Evolutionary conservation across 2,329 filamentous ascomycete genomes (phyloP), one percentile per base, ranked within the genome.

Genomic region (Colletotrichum limetticola): DNA sequence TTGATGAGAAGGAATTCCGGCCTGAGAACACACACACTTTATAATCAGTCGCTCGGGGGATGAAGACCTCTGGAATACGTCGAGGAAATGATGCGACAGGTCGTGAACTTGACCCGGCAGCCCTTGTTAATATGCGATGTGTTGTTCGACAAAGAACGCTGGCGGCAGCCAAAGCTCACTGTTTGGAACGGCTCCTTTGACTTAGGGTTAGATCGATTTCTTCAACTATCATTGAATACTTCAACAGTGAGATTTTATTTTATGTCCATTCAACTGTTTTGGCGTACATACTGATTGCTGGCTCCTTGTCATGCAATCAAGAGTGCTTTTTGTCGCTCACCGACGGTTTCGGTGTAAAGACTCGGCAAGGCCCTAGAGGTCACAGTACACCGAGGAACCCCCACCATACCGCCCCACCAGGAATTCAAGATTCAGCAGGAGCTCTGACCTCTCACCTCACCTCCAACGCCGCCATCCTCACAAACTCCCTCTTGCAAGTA

Each of bases 351-450:
- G 52, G 26, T n/a, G 9, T 35, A 3, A 3, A 9, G 32, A 2
- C 4, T 49, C 42, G 42, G 42, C 22, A 4, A 49, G 8, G 7
- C 3, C 42, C 19, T 4, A 5, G 7, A 19, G 37, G 37, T 9
- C 42, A n/a, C 19, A 3, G 24, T 42, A 62, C 65, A 68, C 58
- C 58, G 35, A 12, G 42, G 19, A 11, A 12, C 24, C 58, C 70
- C 70, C 70, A 35, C 32, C 32, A 35, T 0, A 69, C 66, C 12
- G 14, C 59, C 70, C 52, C 57, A 62, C 63, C 68, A 68, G 26
- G 52, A 37, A 32, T 49, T 59, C 52, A 22, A 28, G 32, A 63
- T 19, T n/a, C 42, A n/a, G 42, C 42, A n/a, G 42, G 16, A 49
- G 42, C 58, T 57, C 59, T 58, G 19, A 67, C 28, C 37, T 42